A percentile compares a stretch with the other conserved stretches of the same genome.
phyloP scores from a whole-genome alignment of 163 green algal genomes.

The Volvox carteri region DNA sequence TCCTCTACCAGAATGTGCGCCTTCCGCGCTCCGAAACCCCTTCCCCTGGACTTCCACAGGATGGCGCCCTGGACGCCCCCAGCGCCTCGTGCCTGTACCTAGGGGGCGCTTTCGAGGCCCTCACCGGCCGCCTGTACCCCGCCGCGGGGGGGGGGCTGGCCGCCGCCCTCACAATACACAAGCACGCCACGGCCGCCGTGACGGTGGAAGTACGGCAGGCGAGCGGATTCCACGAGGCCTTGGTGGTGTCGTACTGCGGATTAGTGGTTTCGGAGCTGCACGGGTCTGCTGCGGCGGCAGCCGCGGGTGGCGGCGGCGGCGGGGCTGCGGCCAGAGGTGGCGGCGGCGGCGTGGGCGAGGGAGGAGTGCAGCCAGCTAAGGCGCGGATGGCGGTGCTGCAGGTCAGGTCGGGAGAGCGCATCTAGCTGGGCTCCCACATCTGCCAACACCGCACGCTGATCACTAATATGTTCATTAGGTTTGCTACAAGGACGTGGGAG shows the following conservation, averaged over 20 bases:
- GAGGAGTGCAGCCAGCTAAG: not conserved
- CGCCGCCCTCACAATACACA: conserved; percentile 60
- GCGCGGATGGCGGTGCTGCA: conserved; percentile 51
- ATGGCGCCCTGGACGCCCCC: conserved; percentile 24
- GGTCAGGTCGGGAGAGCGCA: conserved; percentile 19
- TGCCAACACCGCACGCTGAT: too few species aligned
- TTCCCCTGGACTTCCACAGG: conserved; percentile 4
- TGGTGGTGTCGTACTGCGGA: conserved; percentile 54
- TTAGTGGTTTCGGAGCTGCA: conserved; percentile 52
- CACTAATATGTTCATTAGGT: too few species aligned
- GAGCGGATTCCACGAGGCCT: conserved; percentile 57
- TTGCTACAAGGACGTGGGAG: too few species aligned
- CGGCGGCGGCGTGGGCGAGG: conserved; percentile 10
- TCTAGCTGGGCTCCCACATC: too few species aligned
- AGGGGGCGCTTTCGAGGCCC: conserved; percentile 63
- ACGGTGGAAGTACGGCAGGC: conserved; percentile 38
- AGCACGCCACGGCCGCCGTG: conserved; percentile 60
- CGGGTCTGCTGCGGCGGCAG: conserved; percentile 2
- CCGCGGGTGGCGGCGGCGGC: not conserved
- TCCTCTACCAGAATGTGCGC: too few species aligned
- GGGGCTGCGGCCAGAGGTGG: too few species aligned
- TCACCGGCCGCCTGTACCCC: conserved; percentile 46
- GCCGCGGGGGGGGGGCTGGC: conserved; percentile 40
- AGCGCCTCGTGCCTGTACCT: conserved; percentile 56
- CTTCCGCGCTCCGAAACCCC: not conserved